These are phyloP conservation scores for Neoconidiobolus thromboides DNA, from an alignment of 371 early-diverging fungal genomes.

Conservation along the genomic window DNA sequence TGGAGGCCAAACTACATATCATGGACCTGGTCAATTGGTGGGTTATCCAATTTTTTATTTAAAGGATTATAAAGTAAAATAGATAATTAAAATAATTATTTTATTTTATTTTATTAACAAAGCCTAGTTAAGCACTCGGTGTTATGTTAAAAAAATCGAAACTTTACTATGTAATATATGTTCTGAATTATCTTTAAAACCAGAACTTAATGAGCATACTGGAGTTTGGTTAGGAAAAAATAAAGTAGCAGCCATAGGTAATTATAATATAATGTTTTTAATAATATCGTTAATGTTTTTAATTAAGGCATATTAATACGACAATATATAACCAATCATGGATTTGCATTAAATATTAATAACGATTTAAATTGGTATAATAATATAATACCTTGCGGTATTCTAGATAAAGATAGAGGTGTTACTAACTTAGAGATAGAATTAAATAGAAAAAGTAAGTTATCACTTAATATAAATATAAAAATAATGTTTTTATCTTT, in stretches of 20 bases:
- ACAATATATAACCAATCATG: slow-evolving; percentile 80
- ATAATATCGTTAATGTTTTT: background rate
- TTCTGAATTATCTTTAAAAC: slow-evolving; percentile 33
- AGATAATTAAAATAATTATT: background rate
- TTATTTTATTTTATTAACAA: background rate
- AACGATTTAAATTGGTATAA: slow-evolving; percentile 69
- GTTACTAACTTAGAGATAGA: slow-evolving; percentile 44
- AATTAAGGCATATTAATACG: background rate
- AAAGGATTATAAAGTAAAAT: slow-evolving; percentile 28
- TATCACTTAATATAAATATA: too few species aligned
- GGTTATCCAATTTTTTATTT: slow-evolving; percentile 85
- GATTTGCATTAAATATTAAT: slow-evolving; percentile 82
- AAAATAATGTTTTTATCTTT: too few species aligned
- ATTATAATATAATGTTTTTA: background rate
- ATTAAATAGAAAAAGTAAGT: background rate
- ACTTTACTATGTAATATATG: slow-evolving; percentile 54
- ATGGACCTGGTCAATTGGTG: slow-evolving; percentile 94
- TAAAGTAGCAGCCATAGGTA: slow-evolving; percentile 56
- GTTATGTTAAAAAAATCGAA: slow-evolving; percentile 68
- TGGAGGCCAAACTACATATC: slow-evolving; percentile 91
- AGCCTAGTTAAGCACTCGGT: slow-evolving; percentile 36
- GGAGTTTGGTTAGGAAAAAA: slow-evolving; percentile 71
- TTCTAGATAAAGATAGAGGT: slow-evolving; percentile 38
- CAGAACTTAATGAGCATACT: slow-evolving; percentile 47
- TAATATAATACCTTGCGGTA: slow-evolving; percentile 81